phyloP scores from a whole-genome alignment of 2,329 filamentous ascomycete genomes.

The Trichophyton rubrum region DNA sequence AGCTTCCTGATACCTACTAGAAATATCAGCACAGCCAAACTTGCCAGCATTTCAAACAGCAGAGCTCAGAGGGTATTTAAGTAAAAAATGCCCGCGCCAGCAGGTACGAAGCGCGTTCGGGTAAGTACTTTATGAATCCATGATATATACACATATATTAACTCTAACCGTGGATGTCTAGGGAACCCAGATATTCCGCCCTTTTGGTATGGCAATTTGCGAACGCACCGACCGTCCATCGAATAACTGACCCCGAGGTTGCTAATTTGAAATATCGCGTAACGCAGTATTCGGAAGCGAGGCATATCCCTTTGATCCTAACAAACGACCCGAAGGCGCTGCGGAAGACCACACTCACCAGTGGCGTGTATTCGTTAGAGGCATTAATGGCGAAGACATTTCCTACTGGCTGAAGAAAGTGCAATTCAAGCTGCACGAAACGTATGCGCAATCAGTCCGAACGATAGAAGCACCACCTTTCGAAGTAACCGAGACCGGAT shows the following conservation, averaged over 20 bases:
- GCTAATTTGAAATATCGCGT: neutral
- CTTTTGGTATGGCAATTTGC: constrained; percentile 29
- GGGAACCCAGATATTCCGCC: constrained; percentile 37
- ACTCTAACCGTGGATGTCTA: constrained; percentile 18
- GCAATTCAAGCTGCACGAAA: constrained; percentile 96
- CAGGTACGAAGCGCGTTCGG: constrained; percentile 43
- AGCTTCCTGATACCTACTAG: neutral
- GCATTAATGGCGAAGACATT: constrained; percentile 78
- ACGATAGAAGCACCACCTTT: constrained; percentile 75
- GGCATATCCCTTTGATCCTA: constrained; percentile 64
- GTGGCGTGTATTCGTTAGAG: constrained; percentile 89
- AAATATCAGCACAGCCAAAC: neutral
- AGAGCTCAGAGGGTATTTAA: neutral
- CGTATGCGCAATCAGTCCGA: constrained; percentile 79
- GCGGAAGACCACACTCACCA: constrained; percentile 91
- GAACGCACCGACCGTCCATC: constrained; percentile 24
- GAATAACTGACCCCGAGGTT: neutral
- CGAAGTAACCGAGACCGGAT: constrained; percentile 80
- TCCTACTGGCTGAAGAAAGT: constrained; percentile 94
- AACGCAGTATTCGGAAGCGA: constrained; percentile 62
- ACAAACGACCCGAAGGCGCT: constrained; percentile 59
- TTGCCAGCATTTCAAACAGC: neutral
- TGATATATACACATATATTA: neutral
- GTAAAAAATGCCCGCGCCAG: constrained; percentile 39
- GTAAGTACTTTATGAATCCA: constrained; percentile 20